Conservation (phyloP, 768 basidiomycete genomes). For the Cyathus striatus region DNA sequence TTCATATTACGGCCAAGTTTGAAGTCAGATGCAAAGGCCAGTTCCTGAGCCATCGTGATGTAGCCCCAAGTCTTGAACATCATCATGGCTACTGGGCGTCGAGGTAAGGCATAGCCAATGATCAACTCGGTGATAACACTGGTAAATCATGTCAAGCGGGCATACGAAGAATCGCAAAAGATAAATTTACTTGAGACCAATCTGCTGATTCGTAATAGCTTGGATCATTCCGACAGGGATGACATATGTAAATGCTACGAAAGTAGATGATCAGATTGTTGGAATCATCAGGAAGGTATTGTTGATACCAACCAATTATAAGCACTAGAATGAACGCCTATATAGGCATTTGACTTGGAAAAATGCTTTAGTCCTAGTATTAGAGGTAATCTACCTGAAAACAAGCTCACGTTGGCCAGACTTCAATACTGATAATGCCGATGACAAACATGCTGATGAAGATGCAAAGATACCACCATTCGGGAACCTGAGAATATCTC, state of each 20-base stretch:
- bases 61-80: slow-evolving; percentile 64
- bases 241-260: slow-evolving; percentile 48
- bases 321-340: slow-evolving; percentile 58
- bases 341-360: slow-evolving; percentile 27
- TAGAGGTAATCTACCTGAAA: no score
- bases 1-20: slow-evolving; percentile 74
- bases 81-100: slow-evolving; percentile 66
- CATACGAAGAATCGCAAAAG: neutral
- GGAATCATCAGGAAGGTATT: slow-evolving; percentile 22
- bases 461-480: slow-evolving; percentile 76
- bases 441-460: slow-evolving; percentile 62
- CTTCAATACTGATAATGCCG: slow-evolving; percentile 60
- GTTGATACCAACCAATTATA: slow-evolving; percentile 42
- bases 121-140: slow-evolving; percentile 26
- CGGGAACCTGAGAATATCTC: slow-evolving; percentile 64
- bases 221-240: slow-evolving; percentile 61
- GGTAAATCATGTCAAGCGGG: slow-evolving; percentile 3
- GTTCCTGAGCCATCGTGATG: slow-evolving; percentile 54
- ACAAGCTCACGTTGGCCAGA: slow-evolving; percentile 44
- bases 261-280: slow-evolving; percentile 10
- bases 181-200: slow-evolving; percentile 45
- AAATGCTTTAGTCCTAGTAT: no score
- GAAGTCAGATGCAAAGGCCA: slow-evolving; percentile 57
- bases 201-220: slow-evolving; percentile 75
- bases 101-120: slow-evolving; percentile 67